Evolutionary conservation across 2,329 filamentous ascomycete species (phyloP).

Genomic region (Xylaria hypoxylon): DNA sequence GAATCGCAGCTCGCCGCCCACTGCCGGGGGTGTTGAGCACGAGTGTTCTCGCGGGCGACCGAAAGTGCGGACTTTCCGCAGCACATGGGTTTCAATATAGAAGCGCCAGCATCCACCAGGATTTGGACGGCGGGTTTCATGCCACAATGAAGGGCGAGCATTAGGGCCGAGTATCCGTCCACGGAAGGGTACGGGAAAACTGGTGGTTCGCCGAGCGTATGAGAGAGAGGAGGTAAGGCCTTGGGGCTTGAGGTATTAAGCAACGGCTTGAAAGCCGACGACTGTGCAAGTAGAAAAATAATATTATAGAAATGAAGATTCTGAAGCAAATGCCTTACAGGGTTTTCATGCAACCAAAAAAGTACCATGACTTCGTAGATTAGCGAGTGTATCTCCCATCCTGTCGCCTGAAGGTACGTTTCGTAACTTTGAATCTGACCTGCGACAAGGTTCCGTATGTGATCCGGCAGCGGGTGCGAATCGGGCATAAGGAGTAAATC

Average conservation of each 20-base stretch:
- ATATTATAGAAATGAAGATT: slow-evolving; percentile 6
- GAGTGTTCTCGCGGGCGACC: slow-evolving; percentile 21
- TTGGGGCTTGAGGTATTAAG: neutral
- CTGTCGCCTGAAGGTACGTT: neutral
- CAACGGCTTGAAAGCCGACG: neutral
- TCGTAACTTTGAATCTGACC: slow-evolving; percentile 2
- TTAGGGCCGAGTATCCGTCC: slow-evolving; percentile 22
- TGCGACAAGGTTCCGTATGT: slow-evolving; percentile 5
- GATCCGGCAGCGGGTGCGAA: neutral
- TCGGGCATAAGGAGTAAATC: neutral
- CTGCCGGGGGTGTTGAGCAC: slow-evolving; percentile 17
- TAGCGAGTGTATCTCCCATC: neutral
- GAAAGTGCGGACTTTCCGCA: slow-evolving; percentile 32
- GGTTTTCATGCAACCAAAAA: neutral
- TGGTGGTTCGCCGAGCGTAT: neutral
- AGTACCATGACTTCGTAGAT: neutral
- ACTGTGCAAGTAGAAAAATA: neutral
- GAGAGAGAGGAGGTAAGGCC: too few species aligned
- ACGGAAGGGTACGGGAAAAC: slow-evolving; percentile 4
- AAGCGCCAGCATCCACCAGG: slow-evolving; percentile 29
- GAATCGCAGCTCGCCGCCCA: neutral
- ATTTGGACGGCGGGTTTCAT: slow-evolving; percentile 33
- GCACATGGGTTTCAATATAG: slow-evolving; percentile 9
- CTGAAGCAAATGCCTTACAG: neutral
- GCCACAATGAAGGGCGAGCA: slow-evolving; percentile 30